Conservation (phyloP, 2,329 filamentous ascomycete species). For the Trichoderma harzianum region DNA sequence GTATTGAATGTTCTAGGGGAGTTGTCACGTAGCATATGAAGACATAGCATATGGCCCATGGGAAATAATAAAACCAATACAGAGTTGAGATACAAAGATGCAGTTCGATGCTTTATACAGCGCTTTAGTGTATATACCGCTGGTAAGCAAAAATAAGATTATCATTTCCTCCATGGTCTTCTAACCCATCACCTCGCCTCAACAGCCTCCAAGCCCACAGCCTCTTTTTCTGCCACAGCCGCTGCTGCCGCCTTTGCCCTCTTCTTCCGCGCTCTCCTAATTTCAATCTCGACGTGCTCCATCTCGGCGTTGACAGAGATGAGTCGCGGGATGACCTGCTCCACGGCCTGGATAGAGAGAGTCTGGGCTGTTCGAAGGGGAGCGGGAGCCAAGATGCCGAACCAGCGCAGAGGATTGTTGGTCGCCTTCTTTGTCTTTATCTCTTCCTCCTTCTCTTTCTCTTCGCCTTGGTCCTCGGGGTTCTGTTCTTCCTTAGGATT, state of each 20-base stretch:
- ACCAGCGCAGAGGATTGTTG: slow-evolving; percentile 53
- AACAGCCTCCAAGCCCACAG: slow-evolving; percentile 17
- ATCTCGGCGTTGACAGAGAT: slow-evolving; percentile 58
- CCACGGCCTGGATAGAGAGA: slow-evolving; percentile 54
- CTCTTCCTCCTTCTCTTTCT: slow-evolving; percentile 13
- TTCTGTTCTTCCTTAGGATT: background rate
- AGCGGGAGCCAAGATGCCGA: slow-evolving; percentile 51
- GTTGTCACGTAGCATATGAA: slow-evolving; percentile 17
- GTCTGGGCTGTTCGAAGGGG: slow-evolving; percentile 57
- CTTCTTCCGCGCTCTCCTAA: slow-evolving; percentile 59
- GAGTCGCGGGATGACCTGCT: slow-evolving; percentile 55
- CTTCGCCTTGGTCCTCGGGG: background rate
- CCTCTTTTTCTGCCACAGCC: slow-evolving; percentile 33
- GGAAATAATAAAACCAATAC: background rate
- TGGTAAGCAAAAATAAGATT: background rate
- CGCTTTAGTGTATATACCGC: background rate
- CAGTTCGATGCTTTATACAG: background rate
- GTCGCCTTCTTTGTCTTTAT: slow-evolving; percentile 21
- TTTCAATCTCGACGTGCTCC: slow-evolving; percentile 63
- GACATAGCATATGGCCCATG: background rate
- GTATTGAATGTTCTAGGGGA: slow-evolving; percentile 35
- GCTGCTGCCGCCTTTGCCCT: slow-evolving; percentile 44
- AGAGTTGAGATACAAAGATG: background rate
- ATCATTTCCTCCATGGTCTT: background rate
- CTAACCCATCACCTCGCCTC: slow-evolving; percentile 13